Evolutionary conservation across 305 asterid genomes (phyloP), one percentile per base, ranked within the genome.

Genomic region (Solanum hybrid): DNA sequence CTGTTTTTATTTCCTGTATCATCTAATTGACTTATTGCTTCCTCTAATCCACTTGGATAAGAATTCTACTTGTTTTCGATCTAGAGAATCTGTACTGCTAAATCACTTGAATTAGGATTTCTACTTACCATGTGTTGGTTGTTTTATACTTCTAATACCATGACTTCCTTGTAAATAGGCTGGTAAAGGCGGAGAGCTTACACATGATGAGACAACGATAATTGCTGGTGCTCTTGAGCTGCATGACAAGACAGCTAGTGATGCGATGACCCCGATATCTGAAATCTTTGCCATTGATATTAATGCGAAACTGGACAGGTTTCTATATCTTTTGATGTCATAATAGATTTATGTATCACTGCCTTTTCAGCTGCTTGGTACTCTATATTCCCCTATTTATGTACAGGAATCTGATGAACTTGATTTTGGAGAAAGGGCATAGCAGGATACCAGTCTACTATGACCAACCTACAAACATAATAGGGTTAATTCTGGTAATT

Each of bases 171-270:
- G 80, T 88, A 84, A 88, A 81, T 90, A 95, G 98, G 98, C 98
- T 35, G 98, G 98, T 90, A 95, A 95, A 92, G 97, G 98, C 13
- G 98, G 98, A 90, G 98, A 95, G 76, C 96, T 95, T 90, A 94
- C 97, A 10, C 98, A 94, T 56, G 98, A 95, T 76, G 98, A 95
- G 92, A 95, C 98, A 7, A 95, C 97, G 8, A 95, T 95, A 17
- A 94, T 95, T 79, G 96, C 96, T 34, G 98, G 98, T 89, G 97
- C 98, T 51, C 96, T 94, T 80, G 97, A 93, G 90, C 95, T 95
- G 38, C 90, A 93, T 77, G 97, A 93, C 78, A 95, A 95, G 91
- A 95, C 95, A 91, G 96, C 98, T 79, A 88, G 94, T 77, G 97
- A 94, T 92, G 95, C 98, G 31, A 95, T 95, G 98, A 95, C 97